These are phyloP conservation scores for Acanthamoeba lenticulata DNA, from an alignment of 208 protist genomes.

Conservation along the genomic window DNA sequence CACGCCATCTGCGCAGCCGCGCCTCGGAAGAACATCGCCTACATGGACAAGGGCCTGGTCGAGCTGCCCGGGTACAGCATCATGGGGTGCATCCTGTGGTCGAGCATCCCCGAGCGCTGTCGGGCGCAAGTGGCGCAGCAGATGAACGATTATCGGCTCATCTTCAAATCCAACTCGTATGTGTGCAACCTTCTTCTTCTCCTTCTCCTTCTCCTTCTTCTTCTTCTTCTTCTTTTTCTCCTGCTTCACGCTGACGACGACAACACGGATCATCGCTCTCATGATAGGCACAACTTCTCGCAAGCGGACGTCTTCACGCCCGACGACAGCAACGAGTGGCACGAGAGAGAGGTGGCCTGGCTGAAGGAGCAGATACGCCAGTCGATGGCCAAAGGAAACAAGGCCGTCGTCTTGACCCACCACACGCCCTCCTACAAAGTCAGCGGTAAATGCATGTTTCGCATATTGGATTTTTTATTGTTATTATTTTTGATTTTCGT, in stretches of 20 bases:
- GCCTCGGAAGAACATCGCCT: not conserved
- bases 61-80: not conserved
- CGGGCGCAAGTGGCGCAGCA: not conserved
- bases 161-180: constrained; percentile 47
- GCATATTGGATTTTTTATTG: not conserved
- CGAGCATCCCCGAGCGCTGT: not conserved
- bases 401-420: constrained; percentile 19
- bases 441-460: not conserved
- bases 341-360: not conserved
- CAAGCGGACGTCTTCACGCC: not conserved
- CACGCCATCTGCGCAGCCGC: not conserved
- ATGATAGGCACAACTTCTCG: not conserved
- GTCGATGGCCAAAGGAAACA: not conserved
- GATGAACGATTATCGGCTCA: constrained; percentile 57
- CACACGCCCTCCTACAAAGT: constrained; percentile 3
- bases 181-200: not conserved
- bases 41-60: not conserved
- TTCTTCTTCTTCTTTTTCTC: not conserved
- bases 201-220: too few relatives aligned
- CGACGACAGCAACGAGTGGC: not conserved
- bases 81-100: constrained; percentile 54
- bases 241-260: not conserved
- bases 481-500: not conserved
- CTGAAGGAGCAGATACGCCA: not conserved
- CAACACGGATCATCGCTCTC: not conserved